phyloP scores from a whole-genome alignment of 495 filamentous ascomycete genomes.

The Collariella sp. region DNA sequence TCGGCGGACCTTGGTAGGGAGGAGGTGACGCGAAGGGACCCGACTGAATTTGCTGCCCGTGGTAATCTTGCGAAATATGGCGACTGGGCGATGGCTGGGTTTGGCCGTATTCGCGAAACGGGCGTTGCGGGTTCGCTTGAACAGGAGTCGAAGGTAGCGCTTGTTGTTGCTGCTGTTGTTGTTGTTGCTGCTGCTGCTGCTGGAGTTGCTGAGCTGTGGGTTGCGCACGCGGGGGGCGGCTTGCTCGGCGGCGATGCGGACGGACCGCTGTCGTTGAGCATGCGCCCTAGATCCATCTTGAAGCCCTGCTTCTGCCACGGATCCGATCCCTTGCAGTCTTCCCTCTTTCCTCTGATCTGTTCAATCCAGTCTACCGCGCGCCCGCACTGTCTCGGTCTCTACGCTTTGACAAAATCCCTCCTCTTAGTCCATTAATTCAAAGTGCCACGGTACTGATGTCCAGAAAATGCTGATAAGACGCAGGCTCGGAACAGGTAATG shows the following conservation, averaged over 20 bases:
- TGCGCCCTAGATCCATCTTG: slow-evolving; percentile 50
- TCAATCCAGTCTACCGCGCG: background rate
- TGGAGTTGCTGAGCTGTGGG: slow-evolving; percentile 14
- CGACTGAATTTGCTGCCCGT: slow-evolving; percentile 22
- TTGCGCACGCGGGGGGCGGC: slow-evolving; percentile 6
- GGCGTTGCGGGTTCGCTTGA: slow-evolving; percentile 33
- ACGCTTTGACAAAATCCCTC: background rate
- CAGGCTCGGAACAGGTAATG: slow-evolving; percentile 1
- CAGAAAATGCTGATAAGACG: background rate
- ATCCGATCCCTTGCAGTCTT: background rate
- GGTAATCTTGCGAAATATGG: slow-evolving; percentile 36
- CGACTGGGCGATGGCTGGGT: slow-evolving; percentile 37
- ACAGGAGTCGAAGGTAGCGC: slow-evolving; percentile 43
- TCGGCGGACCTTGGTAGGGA: slow-evolving; percentile 29
- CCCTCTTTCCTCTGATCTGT: background rate
- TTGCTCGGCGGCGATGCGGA: slow-evolving; percentile 22
- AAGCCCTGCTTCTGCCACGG: background rate
- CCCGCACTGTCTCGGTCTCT: slow-evolving; percentile 1
- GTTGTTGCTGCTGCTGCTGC: slow-evolving; percentile 17
- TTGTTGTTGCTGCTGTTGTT: no score
- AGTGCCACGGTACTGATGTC: background rate
- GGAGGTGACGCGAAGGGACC: slow-evolving; percentile 34
- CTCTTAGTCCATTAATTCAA: slow-evolving; percentile 14
- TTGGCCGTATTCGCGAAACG: slow-evolving; percentile 40
- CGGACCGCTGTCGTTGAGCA: slow-evolving; percentile 42